These are phyloP conservation scores for Termitomyces sp. DNA, from an alignment of 768 basidiomycete species.

Conservation along the genomic window DNA sequence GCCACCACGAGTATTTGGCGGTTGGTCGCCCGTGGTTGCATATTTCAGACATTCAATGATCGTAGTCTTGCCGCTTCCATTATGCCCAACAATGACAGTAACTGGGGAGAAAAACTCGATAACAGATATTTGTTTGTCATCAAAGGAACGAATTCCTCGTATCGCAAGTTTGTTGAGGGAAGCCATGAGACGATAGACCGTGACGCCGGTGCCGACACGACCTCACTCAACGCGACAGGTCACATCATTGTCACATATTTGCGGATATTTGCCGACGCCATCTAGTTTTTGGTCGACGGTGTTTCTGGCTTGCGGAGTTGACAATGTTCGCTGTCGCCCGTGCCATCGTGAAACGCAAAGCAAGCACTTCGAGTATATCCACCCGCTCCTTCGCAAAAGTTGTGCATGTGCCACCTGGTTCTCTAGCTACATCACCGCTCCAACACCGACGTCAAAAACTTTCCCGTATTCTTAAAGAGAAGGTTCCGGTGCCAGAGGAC, in stretches of 20 bases:
- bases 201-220: not conserved
- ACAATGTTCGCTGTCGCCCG: slow-evolving; percentile 12
- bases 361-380: slow-evolving; percentile 4
- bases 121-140: slow-evolving; percentile 88
- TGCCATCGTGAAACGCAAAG: slow-evolving; percentile 2
- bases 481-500: slow-evolving; percentile 38
- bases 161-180: slow-evolving; percentile 90
- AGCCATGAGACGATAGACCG: slow-evolving; percentile 45
- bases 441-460: slow-evolving; percentile 5
- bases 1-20: slow-evolving; percentile 96
- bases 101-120: slow-evolving; percentile 98
- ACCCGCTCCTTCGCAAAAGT: slow-evolving; percentile 22
- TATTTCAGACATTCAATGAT: slow-evolving; percentile 99
- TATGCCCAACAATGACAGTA: slow-evolving; percentile 97
- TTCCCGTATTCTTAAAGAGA: slow-evolving; percentile 12
- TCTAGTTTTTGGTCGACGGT: not conserved
- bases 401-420: slow-evolving; percentile 10
- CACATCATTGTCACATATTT: slow-evolving; percentile 7
- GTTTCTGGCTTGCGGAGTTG: not conserved
- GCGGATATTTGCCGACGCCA: slow-evolving; percentile 1
- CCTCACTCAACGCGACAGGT: slow-evolving; percentile 9
- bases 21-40: slow-evolving; percentile 96
- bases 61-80: slow-evolving; percentile 98
- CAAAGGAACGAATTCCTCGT: slow-evolving; percentile 91
- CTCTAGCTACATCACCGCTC: not conserved